These are phyloP conservation scores for Hyphopichia buzzinii DNA, from an alignment of 1,139 yeast genomes.

Conservation along the genomic window DNA sequence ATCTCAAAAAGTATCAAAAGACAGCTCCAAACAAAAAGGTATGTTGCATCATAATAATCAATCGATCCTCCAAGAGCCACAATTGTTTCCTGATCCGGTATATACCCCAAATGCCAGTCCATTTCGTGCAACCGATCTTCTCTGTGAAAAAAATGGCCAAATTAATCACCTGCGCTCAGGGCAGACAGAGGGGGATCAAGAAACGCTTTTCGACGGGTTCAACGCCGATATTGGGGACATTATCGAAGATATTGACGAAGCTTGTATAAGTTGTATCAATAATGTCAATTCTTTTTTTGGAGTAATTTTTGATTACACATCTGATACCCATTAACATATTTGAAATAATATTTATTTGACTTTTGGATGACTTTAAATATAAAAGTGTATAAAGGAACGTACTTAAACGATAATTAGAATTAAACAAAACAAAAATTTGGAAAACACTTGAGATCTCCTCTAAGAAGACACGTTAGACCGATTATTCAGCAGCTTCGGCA, in stretches of 20 bases:
- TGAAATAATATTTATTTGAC: not conserved
- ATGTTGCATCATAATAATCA: no score
- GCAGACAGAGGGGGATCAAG: not conserved
- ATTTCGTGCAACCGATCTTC: conserved; percentile 19
- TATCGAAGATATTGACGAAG: conserved; percentile 18
- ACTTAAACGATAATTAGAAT: conserved; percentile 1
- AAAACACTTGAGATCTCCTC: conserved; percentile 2
- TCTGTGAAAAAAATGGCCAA: conserved; percentile 13
- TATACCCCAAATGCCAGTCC: conserved; percentile 29
- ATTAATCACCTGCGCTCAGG: not conserved
- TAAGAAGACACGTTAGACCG: conserved; percentile 1
- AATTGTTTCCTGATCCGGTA: conserved; percentile 8
- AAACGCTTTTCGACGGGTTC: conserved; percentile 4
- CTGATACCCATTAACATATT: no score
- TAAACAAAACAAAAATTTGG: conserved; percentile 4
- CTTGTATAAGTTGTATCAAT: conserved; percentile 14
- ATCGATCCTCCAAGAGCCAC: conserved; percentile 6
- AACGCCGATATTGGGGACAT: conserved; percentile 15
- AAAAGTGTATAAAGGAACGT: conserved; percentile 2
- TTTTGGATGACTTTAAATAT: not conserved
- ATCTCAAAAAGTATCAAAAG: no score
- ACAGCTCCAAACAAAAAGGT: no score
- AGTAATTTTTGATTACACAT: no score
- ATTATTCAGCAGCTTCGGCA: conserved; percentile 90
- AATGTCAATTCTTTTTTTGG: not conserved